Evolutionary conservation across 352 stramenopile species (phyloP).

Genomic region (Globisporangium abappressorium): DNA sequence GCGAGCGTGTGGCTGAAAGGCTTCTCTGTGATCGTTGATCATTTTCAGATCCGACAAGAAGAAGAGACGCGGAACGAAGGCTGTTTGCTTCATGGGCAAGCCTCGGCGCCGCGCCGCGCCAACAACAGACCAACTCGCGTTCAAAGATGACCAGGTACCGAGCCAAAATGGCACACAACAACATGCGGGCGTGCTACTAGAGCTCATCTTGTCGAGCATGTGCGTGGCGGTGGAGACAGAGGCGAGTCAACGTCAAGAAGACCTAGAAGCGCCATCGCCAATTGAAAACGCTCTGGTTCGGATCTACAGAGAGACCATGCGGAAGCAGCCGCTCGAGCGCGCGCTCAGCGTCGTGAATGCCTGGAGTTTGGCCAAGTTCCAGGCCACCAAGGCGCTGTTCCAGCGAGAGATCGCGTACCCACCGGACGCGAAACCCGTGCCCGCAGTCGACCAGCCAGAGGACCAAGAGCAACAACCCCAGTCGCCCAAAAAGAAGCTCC

Average conservation of each 20-base stretch:
- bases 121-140: background rate
- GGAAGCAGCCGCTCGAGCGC: constrained; percentile 12
- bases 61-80: background rate
- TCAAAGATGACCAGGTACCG: background rate
- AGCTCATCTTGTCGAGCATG: constrained; percentile 11
- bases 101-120: background rate
- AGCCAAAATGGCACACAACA: background rate
- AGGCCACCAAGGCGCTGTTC: background rate
- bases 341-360: constrained; percentile 3
- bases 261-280: background rate
- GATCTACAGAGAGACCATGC: constrained; percentile 2
- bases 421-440: background rate
- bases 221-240: constrained; percentile 7
- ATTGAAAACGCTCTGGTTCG: background rate
- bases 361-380: constrained; percentile 15
- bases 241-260: background rate
- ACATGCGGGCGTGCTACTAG: background rate
- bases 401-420: constrained; percentile 6
- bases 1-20: background rate
- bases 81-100: background rate
- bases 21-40: background rate
- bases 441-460: background rate
- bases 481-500: background rate
- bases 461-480: background rate
- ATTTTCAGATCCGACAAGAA: background rate